These are phyloP conservation scores for Tetracladium setigerum DNA, from an alignment of 495 filamentous ascomycete species.

Conservation along the genomic window DNA sequence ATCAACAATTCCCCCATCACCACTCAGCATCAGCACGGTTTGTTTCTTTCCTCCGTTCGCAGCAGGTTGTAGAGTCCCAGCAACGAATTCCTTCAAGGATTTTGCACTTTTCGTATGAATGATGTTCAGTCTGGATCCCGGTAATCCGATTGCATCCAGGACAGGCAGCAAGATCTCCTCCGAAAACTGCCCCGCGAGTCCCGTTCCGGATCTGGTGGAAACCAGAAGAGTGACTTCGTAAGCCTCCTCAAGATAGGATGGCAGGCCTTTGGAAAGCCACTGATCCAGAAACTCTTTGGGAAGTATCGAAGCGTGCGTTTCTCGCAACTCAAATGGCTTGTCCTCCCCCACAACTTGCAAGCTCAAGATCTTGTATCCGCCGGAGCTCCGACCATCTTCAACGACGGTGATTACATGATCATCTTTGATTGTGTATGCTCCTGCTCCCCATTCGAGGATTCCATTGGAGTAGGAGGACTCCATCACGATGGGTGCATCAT, in stretches of 20 bases:
- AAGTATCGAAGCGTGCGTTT: conserved; percentile 14
- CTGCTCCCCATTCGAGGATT: neutral
- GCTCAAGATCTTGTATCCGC: conserved; percentile 27
- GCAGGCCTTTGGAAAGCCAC: conserved; percentile 24
- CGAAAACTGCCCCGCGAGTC: conserved; percentile 50
- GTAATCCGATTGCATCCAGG: conserved; percentile 36
- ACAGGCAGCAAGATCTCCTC: conserved; percentile 49
- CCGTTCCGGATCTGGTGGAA: conserved; percentile 65
- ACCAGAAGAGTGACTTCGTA: conserved; percentile 55
- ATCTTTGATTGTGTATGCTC: conserved; percentile 11
- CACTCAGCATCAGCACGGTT: conserved; percentile 70
- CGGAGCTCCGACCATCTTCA: neutral
- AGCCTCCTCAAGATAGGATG: conserved; percentile 25
- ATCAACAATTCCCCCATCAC: conserved; percentile 80
- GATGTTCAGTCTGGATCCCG: conserved; percentile 30
- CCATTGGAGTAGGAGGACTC: conserved; percentile 6
- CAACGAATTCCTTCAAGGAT: conserved; percentile 55
- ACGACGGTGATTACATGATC: conserved; percentile 31
- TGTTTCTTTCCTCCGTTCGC: conserved; percentile 40
- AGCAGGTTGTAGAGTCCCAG: conserved; percentile 33
- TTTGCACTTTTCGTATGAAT: conserved; percentile 51
- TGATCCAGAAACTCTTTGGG: conserved; percentile 25
- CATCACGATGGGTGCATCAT: too few species aligned
- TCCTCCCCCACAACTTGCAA: conserved; percentile 23
- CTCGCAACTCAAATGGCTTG: conserved; percentile 26